Conservation (phyloP, 768 basidiomycete genomes). For the Auriscalpium vulgare region DNA sequence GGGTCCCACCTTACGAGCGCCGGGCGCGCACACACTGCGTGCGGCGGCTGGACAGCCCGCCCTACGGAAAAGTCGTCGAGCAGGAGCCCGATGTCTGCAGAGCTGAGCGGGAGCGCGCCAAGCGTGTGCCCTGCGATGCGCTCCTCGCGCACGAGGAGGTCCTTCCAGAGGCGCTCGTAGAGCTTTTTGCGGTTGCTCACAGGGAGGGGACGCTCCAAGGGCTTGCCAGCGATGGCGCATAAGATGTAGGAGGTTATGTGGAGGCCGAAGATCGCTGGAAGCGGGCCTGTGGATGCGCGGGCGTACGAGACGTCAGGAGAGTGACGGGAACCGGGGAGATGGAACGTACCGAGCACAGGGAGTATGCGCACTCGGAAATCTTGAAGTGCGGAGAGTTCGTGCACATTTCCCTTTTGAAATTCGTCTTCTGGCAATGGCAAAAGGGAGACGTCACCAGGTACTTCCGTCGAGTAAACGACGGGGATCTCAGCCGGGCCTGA, state of each 20-base stretch:
- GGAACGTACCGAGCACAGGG: conserved; percentile 70
- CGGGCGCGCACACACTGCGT: conserved; percentile 64
- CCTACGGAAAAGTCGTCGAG: conserved; percentile 85
- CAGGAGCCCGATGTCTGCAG: conserved; percentile 75
- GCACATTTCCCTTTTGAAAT: conserved; percentile 80
- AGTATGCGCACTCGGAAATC: conserved; percentile 92
- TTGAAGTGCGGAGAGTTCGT: conserved; percentile 84
- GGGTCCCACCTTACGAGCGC: conserved; percentile 79
- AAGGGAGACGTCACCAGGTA: conserved; percentile 79
- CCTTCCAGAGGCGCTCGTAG: conserved; percentile 71
- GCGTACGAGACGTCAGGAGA: not conserved
- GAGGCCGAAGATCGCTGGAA: conserved; percentile 88
- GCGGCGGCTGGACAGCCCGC: conserved; percentile 72
- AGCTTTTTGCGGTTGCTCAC: conserved; percentile 81
- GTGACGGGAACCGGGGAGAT: not conserved
- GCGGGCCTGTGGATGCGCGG: conserved; percentile 40
- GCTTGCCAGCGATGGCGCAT: conserved; percentile 77
- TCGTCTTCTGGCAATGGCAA: conserved; percentile 90
- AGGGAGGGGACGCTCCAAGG: conserved; percentile 75
- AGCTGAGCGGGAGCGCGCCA: conserved; percentile 70
- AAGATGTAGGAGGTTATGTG: conserved; percentile 85
- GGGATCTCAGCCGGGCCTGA: conserved; percentile 53
- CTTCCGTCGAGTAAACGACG: conserved; percentile 94
- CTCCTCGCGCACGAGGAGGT: conserved; percentile 68
- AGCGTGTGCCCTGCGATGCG: conserved; percentile 49